Evolutionary conservation across 495 filamentous ascomycete species (phyloP), one percentile per base, ranked within the genome.

Genomic region (Hypoxylon lenormandii): DNA sequence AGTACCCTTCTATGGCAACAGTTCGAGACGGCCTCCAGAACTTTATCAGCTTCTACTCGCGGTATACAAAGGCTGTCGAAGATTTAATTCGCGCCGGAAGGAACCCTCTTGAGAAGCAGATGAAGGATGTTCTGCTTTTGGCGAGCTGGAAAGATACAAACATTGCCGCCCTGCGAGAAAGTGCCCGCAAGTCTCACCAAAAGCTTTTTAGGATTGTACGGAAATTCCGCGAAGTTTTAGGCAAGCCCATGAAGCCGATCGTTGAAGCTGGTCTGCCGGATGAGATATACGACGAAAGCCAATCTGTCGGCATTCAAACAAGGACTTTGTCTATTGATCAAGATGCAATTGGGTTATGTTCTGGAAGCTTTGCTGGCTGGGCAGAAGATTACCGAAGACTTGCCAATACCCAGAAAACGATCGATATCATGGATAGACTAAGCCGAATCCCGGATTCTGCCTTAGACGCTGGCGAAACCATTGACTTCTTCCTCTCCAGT

Each of bases 111-210:
- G 93, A 97, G 74, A 96, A 92, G 74, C 85, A 91, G 47, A 90
- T 98, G 83, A 91, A 90, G 68, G 91, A 97, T 64, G 89, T 97
- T 26, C 83, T 98, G 18, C 84, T 94, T 28, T 78, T 98, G 59
- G 92, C 92, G 1, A 96, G 91, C 74, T 98, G 96, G 96, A 95
- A 96, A 73, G 96, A 98, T 69, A 97, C 90, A 19, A 98, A 97
- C 66, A 94, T 99, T 52, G 87, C 90, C 55, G 90, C 92, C 5
- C 79, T 99, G 38, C 84, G 87, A 72, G 93, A 97, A 62, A 97
- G 93, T 77, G 92, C 95, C 1, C 87, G 89, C 73, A 88, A 90
- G 58, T 97, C 94, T 6, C 96, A 98, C 74, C 86, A 90, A 67
- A 97, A 96, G 75, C 83, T 99, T 8, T 94, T 96, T 78, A 94